These are phyloP conservation scores for Macrophomina pseudophaseolina DNA, from an alignment of 2,329 filamentous ascomycete genomes.

Conservation along the genomic window DNA sequence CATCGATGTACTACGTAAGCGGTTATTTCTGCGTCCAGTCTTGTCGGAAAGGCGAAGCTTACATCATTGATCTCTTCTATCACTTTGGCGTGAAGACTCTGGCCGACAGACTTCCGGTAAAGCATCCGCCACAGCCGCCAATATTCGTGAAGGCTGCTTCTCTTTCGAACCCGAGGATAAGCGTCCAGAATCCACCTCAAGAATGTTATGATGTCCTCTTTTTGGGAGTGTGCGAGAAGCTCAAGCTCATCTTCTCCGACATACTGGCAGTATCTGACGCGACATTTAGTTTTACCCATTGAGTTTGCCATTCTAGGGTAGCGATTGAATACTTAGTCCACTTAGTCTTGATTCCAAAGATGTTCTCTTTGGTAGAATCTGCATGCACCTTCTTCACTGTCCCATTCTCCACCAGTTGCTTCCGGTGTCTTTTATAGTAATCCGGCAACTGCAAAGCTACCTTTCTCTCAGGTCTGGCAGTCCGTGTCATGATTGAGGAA, in stretches of 20 bases:
- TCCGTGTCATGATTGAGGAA: too few species aligned
- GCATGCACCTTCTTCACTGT: too few species aligned
- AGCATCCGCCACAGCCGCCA: not conserved
- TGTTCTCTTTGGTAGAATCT: too few species aligned
- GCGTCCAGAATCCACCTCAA: not conserved
- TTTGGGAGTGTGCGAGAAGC: not conserved
- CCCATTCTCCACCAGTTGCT: too few species aligned
- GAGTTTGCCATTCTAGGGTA: not conserved
- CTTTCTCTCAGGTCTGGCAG: too few species aligned
- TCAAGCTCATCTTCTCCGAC: not conserved
- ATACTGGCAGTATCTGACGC: not conserved
- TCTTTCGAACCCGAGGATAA: not conserved
- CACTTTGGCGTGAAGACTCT: not conserved
- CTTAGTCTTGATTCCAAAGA: too few species aligned
- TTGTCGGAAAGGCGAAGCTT: not conserved
- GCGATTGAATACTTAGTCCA: too few species aligned
- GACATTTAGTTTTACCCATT: not conserved
- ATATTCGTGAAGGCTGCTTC: not conserved
- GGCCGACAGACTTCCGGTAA: not conserved
- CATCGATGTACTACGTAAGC: not conserved
- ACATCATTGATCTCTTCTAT: not conserved
- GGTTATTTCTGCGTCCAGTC: not conserved
- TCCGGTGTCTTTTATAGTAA: too few species aligned
- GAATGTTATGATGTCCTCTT: not conserved
- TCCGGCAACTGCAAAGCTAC: too few species aligned